Evolutionary conservation across 257 asterid genomes (phyloP).

Genomic region (Solanum etuberosum): DNA sequence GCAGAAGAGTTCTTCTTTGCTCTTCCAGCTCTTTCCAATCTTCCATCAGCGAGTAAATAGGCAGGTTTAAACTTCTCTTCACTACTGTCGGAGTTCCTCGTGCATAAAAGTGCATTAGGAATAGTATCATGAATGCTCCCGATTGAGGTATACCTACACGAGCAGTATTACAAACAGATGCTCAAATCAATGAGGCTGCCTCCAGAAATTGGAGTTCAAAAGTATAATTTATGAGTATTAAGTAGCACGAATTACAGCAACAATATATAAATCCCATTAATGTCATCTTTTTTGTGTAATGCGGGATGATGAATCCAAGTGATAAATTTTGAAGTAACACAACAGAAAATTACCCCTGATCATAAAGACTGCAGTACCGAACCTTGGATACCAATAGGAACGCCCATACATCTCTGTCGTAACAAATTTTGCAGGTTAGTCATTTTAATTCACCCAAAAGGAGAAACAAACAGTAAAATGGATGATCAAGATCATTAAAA

Average conservation of each 20-base stretch:
- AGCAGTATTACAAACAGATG: neutral
- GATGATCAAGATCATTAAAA: neutral
- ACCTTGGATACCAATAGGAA: constrained; percentile 90
- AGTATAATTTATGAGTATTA: neutral
- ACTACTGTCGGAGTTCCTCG: constrained; percentile 22
- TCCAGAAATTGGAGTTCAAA: neutral
- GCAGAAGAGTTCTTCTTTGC: constrained; percentile 42
- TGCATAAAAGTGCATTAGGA: constrained; percentile 60
- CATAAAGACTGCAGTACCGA: constrained; percentile 86
- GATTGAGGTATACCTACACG: constrained; percentile 80
- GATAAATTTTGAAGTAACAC: neutral
- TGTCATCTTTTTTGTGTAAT: neutral
- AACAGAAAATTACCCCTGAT: constrained; percentile 59
- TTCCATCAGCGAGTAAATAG: constrained; percentile 76
- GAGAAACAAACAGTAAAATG: neutral
- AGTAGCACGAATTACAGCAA: neutral
- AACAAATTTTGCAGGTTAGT: constrained; percentile 14
- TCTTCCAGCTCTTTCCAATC: constrained; percentile 94
- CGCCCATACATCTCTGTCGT: constrained; percentile 93
- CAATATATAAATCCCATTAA: neutral
- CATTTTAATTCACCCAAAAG: neutral
- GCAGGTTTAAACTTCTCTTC: constrained; percentile 71
- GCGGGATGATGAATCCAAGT: neutral
- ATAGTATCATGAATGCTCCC: constrained; percentile 95
- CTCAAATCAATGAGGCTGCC: neutral